phyloP scores from a whole-genome alignment of 192 early-diverging fungal species.

The Pilobolus umbonatus region DNA sequence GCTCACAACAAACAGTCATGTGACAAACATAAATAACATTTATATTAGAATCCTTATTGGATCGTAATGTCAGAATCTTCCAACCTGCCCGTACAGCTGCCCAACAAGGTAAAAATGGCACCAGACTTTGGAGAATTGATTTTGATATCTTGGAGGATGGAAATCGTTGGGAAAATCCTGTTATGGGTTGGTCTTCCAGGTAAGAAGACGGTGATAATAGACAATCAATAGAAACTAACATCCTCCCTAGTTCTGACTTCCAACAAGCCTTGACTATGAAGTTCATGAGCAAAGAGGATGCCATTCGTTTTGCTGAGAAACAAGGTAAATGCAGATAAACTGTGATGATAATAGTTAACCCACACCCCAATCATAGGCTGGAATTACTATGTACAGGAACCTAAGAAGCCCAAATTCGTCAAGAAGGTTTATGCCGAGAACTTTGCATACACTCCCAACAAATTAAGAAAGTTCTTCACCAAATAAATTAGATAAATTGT shows the following conservation, averaged over 20 bases:
- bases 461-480: slow-evolving; percentile 78
- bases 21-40: not conserved
- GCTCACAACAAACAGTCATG: not conserved
- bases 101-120: slow-evolving; percentile 76
- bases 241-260: slow-evolving; percentile 65
- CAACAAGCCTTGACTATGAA: slow-evolving; percentile 78
- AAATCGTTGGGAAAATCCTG: slow-evolving; percentile 86
- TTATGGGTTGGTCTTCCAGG: slow-evolving; percentile 92
- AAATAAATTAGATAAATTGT: slow-evolving; percentile 69
- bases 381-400: slow-evolving; percentile 88
- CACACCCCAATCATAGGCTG: slow-evolving; percentile 48
- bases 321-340: slow-evolving; percentile 49
- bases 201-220: slow-evolving; percentile 26
- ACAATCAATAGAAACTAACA: not conserved
- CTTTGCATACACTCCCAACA: slow-evolving; percentile 79
- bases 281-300: slow-evolving; percentile 83
- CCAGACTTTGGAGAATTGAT: slow-evolving; percentile 83
- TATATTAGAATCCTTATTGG: slow-evolving; percentile 11
- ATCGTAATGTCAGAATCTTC: slow-evolving; percentile 83
- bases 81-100: slow-evolving; percentile 77
- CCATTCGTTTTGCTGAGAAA: slow-evolving; percentile 91
- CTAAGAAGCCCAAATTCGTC: slow-evolving; percentile 72
- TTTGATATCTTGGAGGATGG: slow-evolving; percentile 77
- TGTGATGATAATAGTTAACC: not conserved
- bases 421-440: slow-evolving; percentile 89